A percentile compares a stretch with the other conserved stretches of the same genome.
phyloP scores from a whole-genome alignment of 805 yeast genomes.

The Grigorovia humatica region DNA sequence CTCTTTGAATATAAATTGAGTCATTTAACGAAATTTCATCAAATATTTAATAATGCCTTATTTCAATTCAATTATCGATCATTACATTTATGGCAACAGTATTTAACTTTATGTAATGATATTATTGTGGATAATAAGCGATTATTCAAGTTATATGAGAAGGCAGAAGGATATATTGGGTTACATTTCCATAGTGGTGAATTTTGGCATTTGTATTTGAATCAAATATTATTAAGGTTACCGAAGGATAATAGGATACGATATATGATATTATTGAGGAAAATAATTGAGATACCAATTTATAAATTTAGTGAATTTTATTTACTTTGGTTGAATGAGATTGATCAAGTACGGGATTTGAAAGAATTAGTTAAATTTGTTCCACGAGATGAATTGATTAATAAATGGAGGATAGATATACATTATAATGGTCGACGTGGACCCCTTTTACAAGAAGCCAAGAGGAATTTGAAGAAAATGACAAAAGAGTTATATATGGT shows the following conservation, averaged over 20 bases:
- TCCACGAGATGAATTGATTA: slow-evolving; percentile 16
- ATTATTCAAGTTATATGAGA: slow-evolving; percentile 22
- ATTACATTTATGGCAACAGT: slow-evolving; percentile 24
- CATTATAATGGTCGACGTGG: slow-evolving; percentile 21
- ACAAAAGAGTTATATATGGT: slow-evolving; percentile 25
- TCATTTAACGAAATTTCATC: slow-evolving; percentile 17
- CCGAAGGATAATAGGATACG: slow-evolving; percentile 9
- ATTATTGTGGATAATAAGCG: slow-evolving; percentile 14
- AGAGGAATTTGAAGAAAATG: slow-evolving; percentile 20
- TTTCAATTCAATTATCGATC: slow-evolving; percentile 22
- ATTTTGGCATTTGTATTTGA: slow-evolving; percentile 28
- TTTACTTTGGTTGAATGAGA: slow-evolving; percentile 22
- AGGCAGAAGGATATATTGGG: slow-evolving; percentile 25
- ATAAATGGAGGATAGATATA: slow-evolving; percentile 17
- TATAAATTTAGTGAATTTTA: slow-evolving; percentile 25
- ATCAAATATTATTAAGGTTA: slow-evolving; percentile 19
- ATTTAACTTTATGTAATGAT: slow-evolving; percentile 24
- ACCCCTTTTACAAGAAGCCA: slow-evolving; percentile 27
- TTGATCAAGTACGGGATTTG: slow-evolving; percentile 23
- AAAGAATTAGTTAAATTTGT: slow-evolving; percentile 17
- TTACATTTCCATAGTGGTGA: slow-evolving; percentile 27
- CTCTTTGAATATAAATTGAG: slow-evolving; percentile 27
- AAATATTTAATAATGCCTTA: slow-evolving; percentile 18
- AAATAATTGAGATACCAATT: slow-evolving; percentile 23
- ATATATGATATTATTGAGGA: slow-evolving; percentile 21